Evolutionary conservation across 2,329 filamentous ascomycete genomes (phyloP).

Genomic region (Nemania sp.): DNA sequence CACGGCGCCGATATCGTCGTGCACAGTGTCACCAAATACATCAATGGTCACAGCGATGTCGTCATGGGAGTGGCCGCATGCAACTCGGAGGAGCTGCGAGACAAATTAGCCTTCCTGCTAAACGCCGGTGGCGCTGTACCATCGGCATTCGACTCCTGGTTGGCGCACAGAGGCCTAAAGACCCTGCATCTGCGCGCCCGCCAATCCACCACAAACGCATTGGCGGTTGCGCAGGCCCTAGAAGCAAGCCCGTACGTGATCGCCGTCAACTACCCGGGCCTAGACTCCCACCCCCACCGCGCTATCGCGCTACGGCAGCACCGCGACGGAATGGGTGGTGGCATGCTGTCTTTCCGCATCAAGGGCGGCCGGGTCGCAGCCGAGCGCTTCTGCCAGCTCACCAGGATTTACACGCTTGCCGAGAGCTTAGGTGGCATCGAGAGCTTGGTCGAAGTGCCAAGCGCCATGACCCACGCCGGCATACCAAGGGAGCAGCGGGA

Average conservation of each 20-base stretch:
- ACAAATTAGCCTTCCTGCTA: slow-evolving; percentile 88
- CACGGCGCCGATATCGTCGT: slow-evolving; percentile 97
- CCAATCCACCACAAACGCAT: slow-evolving; percentile 86
- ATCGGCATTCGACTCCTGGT: slow-evolving; percentile 96
- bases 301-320: slow-evolving; percentile 90
- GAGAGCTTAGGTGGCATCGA: slow-evolving; percentile 95
- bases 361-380: slow-evolving; percentile 86
- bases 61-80: slow-evolving; percentile 98
- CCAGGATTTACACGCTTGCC: slow-evolving; percentile 90
- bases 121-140: slow-evolving; percentile 97
- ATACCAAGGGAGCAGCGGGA: slow-evolving; percentile 93
- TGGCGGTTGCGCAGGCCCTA: slow-evolving; percentile 79
- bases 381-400: slow-evolving; percentile 90
- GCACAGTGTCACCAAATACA: slow-evolving; percentile 98
- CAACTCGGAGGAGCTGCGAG: slow-evolving; percentile 84
- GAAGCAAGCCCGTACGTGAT: slow-evolving; percentile 85
- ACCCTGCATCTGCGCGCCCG: slow-evolving; percentile 92
- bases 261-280: slow-evolving; percentile 93
- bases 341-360: slow-evolving; percentile 97
- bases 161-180: slow-evolving; percentile 96
- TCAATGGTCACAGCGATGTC: slow-evolving; percentile 96
- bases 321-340: slow-evolving; percentile 91
- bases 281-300: slow-evolving; percentile 87
- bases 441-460: slow-evolving; percentile 89
- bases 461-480: slow-evolving; percentile 96